Conservation (phyloP, 305 asterid genomes). For the Rubia peregrina region DNA sequence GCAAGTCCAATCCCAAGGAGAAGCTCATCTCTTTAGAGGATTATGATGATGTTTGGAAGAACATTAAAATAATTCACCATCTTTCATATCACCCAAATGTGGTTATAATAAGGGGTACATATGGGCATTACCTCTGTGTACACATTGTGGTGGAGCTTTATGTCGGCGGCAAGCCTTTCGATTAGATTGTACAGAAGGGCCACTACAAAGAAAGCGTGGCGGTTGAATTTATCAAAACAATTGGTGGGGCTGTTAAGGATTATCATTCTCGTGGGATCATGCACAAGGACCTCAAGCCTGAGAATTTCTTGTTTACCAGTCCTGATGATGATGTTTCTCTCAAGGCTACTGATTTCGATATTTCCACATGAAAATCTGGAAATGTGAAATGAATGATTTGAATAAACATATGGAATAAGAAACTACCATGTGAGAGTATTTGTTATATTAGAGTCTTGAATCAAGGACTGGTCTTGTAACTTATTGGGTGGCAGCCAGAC, state of each 20-base stretch:
- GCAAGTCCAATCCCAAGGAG: constrained; percentile 85
- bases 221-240: constrained; percentile 69
- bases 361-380: constrained; percentile 46
- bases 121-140: constrained; percentile 61
- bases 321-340: constrained; percentile 72
- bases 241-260: constrained; percentile 81
- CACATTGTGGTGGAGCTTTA: constrained; percentile 83
- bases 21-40: constrained; percentile 77
- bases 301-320: constrained; percentile 77
- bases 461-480: background rate
- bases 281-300: constrained; percentile 92
- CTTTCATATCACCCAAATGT: constrained; percentile 87
- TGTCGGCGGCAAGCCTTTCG: constrained; percentile 74
- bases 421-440: too few relatives aligned
- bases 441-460: too few relatives aligned
- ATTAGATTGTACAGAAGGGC: constrained; percentile 83
- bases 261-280: constrained; percentile 91
- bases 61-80: constrained; percentile 97
- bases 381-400: background rate
- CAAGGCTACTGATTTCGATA: constrained; percentile 92
- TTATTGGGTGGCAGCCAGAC: constrained; percentile 48
- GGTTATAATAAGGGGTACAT: constrained; percentile 82
- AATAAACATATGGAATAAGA: background rate
- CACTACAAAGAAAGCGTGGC: constrained; percentile 90
- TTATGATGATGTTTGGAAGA: constrained; percentile 87